phyloP scores from a whole-genome alignment of 208 protist genomes.

The Leishmania major region DNA sequence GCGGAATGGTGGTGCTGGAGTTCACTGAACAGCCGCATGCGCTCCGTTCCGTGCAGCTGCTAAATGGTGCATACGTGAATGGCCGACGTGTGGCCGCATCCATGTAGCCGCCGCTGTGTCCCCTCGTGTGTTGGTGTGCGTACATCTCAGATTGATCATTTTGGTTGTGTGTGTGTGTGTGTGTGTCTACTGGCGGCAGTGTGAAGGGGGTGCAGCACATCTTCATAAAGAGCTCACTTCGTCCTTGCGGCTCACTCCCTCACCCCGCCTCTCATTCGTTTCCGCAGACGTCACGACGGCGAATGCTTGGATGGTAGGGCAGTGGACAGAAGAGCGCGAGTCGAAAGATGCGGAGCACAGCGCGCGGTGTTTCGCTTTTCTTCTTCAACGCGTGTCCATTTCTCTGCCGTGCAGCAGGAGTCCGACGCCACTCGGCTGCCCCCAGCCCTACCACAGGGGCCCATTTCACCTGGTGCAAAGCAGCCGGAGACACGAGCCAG shows the following conservation, averaged over 20 bases:
- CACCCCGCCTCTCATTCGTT: background rate
- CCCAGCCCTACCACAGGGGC: background rate
- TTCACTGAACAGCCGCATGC: slow-evolving; percentile 40
- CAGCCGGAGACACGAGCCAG: background rate
- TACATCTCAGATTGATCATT: background rate
- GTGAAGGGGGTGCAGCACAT: background rate
- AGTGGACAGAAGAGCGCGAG: background rate
- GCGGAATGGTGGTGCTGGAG: slow-evolving; percentile 72
- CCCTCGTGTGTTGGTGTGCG: background rate
- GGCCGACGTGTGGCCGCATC: slow-evolving; percentile 62
- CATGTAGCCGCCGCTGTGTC: slow-evolving; percentile 22
- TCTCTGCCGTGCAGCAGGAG: background rate
- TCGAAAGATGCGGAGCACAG: background rate
- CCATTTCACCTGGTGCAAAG: background rate
- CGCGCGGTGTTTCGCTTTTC: background rate
- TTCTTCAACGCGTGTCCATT: background rate
- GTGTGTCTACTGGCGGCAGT: background rate
- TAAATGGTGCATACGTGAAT: slow-evolving; percentile 78
- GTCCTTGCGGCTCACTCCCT: no score
- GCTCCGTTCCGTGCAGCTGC: slow-evolving; percentile 34
- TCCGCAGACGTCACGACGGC: background rate
- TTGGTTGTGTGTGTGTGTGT: background rate
- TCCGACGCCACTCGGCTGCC: background rate
- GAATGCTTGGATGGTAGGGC: no score
- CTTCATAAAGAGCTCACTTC: background rate